Base-by-base conservation (phyloP, 495 filamentous ascomycete species). In the Hypoxylon lenormandii region DNA sequence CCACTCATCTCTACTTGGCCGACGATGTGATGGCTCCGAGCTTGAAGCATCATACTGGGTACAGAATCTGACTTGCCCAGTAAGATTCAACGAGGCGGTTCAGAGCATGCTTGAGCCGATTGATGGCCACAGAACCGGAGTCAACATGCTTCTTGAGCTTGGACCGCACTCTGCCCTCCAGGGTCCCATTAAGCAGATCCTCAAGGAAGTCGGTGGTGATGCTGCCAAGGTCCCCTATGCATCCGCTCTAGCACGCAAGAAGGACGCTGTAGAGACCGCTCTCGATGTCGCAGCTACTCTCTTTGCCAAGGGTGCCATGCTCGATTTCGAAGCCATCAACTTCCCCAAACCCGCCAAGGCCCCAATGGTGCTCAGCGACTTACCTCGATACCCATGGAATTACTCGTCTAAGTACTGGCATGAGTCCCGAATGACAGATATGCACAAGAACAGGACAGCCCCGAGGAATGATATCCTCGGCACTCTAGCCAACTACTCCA, bases 121-220 rank as follows among this genome's bases (percentile, higher is more conserved):
- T 12, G 74, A 68, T 69, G 74, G 54, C 7, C 70, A 77, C 18
- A 57, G 68, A 65, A 64, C 72, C 13, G 73, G 78, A 1, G 76
- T 83, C 8, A 82, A 80, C 43, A 76, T 83, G 66, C 68, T 91
- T 4, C 51, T 91, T 15, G 89, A 91, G 64, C 77, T 91, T 19
- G 90, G 90, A 0, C 88, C 90, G 16, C 89, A 92, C 61, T 76
- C 81, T 6, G 86, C 89, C 0, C 78, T 93, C 0, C 80, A 85
- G 49, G 86, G 85, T 0, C 88, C 89, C 1, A 69, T 89, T 21
- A 83, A 83, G 64, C 83, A 90, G 55, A 87, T 83, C 5, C 63
- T 89, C n/a, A 80, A 85, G 64, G 73, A 66, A 5, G 54, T 78
- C 8, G 77, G 78, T 19, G 60, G 72, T 1, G 60, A 75, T 19